These are phyloP conservation scores for Lycium ferocissimum DNA, from an alignment of 257 asterid genomes.

Conservation along the genomic window DNA sequence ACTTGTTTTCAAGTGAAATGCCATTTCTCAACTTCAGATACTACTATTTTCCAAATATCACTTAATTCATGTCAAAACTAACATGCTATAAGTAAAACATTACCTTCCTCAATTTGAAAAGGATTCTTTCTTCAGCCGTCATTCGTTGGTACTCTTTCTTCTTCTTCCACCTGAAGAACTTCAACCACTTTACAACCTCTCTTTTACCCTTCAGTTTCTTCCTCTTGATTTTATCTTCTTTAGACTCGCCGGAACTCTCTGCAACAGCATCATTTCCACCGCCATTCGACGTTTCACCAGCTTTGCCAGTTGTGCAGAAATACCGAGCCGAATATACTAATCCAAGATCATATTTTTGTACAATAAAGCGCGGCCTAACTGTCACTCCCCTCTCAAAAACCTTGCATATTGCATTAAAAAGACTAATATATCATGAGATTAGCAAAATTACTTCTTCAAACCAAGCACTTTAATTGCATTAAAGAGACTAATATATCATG, in stretches of 20 bases:
- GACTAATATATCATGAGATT: slow-evolving; percentile 38
- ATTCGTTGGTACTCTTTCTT: slow-evolving; percentile 73
- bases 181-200: slow-evolving; percentile 89
- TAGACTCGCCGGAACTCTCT: slow-evolving; percentile 50
- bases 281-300: slow-evolving; percentile 38
- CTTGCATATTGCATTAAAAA: slow-evolving; percentile 48
- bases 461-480: slow-evolving; percentile 26
- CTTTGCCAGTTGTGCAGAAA: slow-evolving; percentile 42
- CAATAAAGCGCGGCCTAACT: slow-evolving; percentile 35
- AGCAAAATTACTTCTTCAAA: background rate
- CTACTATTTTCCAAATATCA: too few species aligned
- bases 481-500: slow-evolving; percentile 39
- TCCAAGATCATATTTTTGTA: slow-evolving; percentile 42
- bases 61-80: too few species aligned
- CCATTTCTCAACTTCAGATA: too few species aligned
- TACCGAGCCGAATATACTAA: slow-evolving; percentile 56
- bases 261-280: slow-evolving; percentile 35
- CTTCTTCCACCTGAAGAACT: slow-evolving; percentile 86
- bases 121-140: slow-evolving; percentile 80
- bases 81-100: background rate
- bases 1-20: too few species aligned
- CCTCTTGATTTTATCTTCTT: slow-evolving; percentile 54
- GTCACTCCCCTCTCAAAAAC: slow-evolving; percentile 40
- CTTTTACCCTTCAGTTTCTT: slow-evolving; percentile 90
- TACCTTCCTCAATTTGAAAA: slow-evolving; percentile 75